Evolutionary conservation across 75 land plant species (phyloP).

Genomic region (Picea sitchensis): DNA sequence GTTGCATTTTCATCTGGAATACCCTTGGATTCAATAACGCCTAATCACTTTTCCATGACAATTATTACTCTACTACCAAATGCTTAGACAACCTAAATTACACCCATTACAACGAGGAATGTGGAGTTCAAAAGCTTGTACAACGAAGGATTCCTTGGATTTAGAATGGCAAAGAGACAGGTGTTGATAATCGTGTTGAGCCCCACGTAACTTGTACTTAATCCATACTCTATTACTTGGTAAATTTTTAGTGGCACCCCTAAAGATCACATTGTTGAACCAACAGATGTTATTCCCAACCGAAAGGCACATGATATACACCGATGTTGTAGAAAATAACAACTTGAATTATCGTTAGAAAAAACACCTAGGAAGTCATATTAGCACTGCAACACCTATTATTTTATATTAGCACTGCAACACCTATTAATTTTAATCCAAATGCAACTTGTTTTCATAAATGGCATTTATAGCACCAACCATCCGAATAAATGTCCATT

Average conservation of each 20-base stretch:
- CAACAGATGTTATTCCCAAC: constrained; percentile 65
- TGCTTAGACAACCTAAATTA: too few relatives aligned
- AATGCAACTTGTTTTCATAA: too few relatives aligned
- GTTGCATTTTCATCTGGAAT: too few relatives aligned
- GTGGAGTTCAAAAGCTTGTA: too few relatives aligned
- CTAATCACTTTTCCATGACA: too few relatives aligned
- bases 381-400: not conserved
- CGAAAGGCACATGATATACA: constrained; percentile 35
- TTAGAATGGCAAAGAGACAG: too few relatives aligned
- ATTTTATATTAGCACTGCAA: too few relatives aligned
- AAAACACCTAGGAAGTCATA: not conserved
- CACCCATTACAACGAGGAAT: too few relatives aligned
- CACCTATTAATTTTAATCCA: too few relatives aligned
- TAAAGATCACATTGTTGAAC: constrained; percentile 64
- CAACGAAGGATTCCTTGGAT: too few relatives aligned
- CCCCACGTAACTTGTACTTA: constrained; percentile 48
- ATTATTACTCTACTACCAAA: too few relatives aligned
- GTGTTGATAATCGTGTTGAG: constrained; percentile 50
- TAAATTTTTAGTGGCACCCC: constrained; percentile 49
- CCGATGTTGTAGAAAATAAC: constrained; percentile 20
- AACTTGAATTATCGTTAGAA: not conserved
- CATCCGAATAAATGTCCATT: not conserved
- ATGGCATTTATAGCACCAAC: not conserved
- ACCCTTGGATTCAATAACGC: too few relatives aligned
- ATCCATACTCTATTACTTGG: constrained; percentile 31